Evolutionary conservation across 2,329 filamentous ascomycete species (phyloP).

Genomic region (Fusarium haematococcum): DNA sequence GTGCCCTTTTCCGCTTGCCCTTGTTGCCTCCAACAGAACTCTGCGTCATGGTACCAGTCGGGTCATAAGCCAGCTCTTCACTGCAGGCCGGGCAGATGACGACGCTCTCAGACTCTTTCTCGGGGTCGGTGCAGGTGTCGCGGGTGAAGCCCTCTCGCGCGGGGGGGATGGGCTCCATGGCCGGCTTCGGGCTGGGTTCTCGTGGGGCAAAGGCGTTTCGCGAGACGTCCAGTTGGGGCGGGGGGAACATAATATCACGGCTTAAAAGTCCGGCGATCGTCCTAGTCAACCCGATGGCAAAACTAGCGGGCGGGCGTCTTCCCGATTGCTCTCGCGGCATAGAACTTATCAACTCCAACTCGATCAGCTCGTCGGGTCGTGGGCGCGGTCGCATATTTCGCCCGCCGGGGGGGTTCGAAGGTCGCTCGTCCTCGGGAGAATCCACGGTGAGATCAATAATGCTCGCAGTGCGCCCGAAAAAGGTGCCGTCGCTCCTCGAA

Average conservation of each 20-base stretch:
- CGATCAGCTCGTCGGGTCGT: conserved; percentile 43
- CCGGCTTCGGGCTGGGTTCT: conserved; percentile 55
- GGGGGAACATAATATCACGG: conserved; percentile 38
- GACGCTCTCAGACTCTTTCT: conserved; percentile 71
- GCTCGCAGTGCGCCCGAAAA: conserved; percentile 48
- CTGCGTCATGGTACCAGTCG: conserved; percentile 50
- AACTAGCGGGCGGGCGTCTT: conserved; percentile 27
- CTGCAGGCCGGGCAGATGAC: conserved; percentile 89
- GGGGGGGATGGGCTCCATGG: conserved; percentile 72
- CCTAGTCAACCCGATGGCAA: conserved; percentile 42
- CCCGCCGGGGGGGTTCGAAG: conserved; percentile 33
- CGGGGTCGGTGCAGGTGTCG: conserved; percentile 61
- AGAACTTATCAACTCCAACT: conserved; percentile 41
- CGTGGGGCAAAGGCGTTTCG: conserved; percentile 49
- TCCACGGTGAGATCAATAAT: conserved; percentile 68
- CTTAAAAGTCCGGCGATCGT: conserved; percentile 44
- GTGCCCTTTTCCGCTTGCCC: conserved; percentile 59
- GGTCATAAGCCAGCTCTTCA: conserved; percentile 83
- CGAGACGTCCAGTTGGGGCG: conserved; percentile 40
- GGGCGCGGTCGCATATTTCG: conserved; percentile 17
- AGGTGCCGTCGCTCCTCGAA: conserved; percentile 58
- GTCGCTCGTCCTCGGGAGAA: conserved; percentile 51
- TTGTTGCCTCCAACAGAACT: conserved; percentile 38
- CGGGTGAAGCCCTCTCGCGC: conserved; percentile 84
- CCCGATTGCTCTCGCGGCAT: conserved; percentile 39